Evolutionary conservation across 805 yeast species (phyloP).

Genomic region (Kodamaea neixiangensis): DNA sequence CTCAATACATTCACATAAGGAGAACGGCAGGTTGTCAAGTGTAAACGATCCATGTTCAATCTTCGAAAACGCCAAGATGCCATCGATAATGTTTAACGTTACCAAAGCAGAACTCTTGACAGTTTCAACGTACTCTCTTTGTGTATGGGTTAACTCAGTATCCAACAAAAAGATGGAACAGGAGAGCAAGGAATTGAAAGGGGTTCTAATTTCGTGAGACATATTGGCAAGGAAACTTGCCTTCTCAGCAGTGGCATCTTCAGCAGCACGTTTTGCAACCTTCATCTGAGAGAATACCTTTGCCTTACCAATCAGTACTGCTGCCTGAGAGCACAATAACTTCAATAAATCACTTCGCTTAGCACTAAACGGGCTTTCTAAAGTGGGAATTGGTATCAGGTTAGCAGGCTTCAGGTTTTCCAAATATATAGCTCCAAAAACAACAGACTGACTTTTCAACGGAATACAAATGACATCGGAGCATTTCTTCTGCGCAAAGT

Average conservation of each 20-base stretch:
- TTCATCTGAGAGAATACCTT: conserved; percentile 50
- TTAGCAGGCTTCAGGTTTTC: conserved; percentile 27
- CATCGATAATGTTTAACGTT: conserved; percentile 53
- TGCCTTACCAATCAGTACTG: conserved; percentile 51
- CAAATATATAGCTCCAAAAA: conserved; percentile 48
- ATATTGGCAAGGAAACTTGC: conserved; percentile 55
- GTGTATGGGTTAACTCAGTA: conserved; percentile 45
- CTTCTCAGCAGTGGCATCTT: conserved; percentile 55
- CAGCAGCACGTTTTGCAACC: conserved; percentile 44
- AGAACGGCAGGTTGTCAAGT: conserved; percentile 45
- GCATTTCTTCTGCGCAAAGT: conserved; percentile 36
- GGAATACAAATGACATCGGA: conserved; percentile 47
- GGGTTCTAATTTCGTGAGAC: conserved; percentile 61
- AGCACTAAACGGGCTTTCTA: conserved; percentile 22
- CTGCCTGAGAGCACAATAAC: conserved; percentile 52
- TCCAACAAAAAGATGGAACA: conserved; percentile 52
- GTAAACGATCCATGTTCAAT: conserved; percentile 56
- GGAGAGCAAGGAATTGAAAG: conserved; percentile 52
- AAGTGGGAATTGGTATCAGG: background rate
- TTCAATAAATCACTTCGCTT: conserved; percentile 41
- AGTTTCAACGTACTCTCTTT: conserved; percentile 53
- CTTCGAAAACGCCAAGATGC: conserved; percentile 55
- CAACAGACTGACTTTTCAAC: conserved; percentile 40
- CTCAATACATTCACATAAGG: conserved; percentile 46
- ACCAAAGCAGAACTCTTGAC: conserved; percentile 52